These are phyloP conservation scores for Claviceps humidiphila DNA, from an alignment of 2,329 filamentous ascomycete species.

Conservation along the genomic window DNA sequence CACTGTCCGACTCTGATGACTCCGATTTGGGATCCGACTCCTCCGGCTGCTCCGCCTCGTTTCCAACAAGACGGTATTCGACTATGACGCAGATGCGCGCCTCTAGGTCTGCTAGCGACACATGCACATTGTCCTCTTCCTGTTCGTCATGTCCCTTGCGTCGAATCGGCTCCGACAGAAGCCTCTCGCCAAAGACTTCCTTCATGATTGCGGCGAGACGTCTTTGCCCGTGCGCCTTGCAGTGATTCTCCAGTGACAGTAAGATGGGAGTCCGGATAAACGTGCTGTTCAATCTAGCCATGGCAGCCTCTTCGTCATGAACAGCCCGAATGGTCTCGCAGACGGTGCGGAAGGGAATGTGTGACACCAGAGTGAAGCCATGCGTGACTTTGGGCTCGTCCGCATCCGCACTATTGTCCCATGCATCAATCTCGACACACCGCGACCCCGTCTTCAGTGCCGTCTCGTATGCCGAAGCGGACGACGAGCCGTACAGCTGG, in stretches of 20 bases:
- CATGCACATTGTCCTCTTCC: conserved; percentile 35
- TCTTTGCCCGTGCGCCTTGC: conserved; percentile 42
- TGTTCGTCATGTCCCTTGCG: conserved; percentile 43
- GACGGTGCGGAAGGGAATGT: conserved; percentile 50
- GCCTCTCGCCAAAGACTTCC: conserved; percentile 46
- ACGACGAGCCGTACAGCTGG: conserved; percentile 52
- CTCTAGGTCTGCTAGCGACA: conserved; percentile 44
- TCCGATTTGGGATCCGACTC: neutral
- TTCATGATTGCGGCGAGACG: conserved; percentile 52
- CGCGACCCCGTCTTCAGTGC: conserved; percentile 49
- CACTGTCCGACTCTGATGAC: conserved; percentile 15
- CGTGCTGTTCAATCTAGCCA: conserved; percentile 22
- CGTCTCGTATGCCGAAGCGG: conserved; percentile 48
- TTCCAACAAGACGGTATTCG: conserved; percentile 46
- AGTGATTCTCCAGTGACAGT: conserved; percentile 57
- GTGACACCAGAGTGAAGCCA: conserved; percentile 53
- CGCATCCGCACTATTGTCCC: conserved; percentile 48
- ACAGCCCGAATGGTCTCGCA: conserved; percentile 53
- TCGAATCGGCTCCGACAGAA: conserved; percentile 44
- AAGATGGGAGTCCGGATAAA: conserved; percentile 43
- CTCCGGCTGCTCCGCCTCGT: neutral
- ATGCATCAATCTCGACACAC: conserved; percentile 63
- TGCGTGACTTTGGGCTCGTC: conserved; percentile 59
- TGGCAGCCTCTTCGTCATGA: conserved; percentile 41
- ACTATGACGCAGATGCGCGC: conserved; percentile 55